Evolutionary conservation across 495 filamentous ascomycete genomes (phyloP), one percentile per base, ranked within the genome.

Genomic region (Tuber brumale): DNA sequence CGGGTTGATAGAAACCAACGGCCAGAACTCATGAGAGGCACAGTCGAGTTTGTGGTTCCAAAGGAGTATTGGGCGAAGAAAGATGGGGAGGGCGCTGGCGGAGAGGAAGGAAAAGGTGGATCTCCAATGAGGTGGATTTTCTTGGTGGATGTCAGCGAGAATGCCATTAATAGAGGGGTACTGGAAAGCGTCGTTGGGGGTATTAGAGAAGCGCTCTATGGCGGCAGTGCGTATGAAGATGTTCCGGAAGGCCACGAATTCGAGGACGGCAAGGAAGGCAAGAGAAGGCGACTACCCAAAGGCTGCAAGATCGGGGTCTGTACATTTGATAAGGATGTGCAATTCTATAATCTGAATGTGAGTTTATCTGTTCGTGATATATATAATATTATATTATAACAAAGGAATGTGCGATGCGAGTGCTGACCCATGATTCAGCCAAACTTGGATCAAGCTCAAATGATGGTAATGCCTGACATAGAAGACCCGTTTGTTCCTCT

Each of bases 391-490:
- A 10, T 7, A 7, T 0, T 42, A 42, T 42, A 14, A 16, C 37
- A 10, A 61, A 70, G 42, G 51, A 42, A 44, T 45, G 31, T 12
- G 46, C 31, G 27, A 42, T 51, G 46, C 69, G 69, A 75, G 73
- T 78, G 69, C 81, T 84, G 57, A 82, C 42, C 74, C 61, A 18
- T 75, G 77, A 72, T 69, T 27, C 78, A 93, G 92, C 85, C 93
- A 31, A 86, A 89, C 43, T 85, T 97, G 42, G 92, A 97, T 71
- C 90, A 93, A 85, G 93, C 95, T 8, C 95, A 99, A 81, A 97
- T 98, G 95, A 90, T 98, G 86, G 94, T 98, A 27, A 97, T 98
- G 94, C 92, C 95, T 16, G 95, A 99, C 82, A 89, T 99, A 74
- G 94, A 99, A 79, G 95, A 99, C 79, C 95, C 95, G 0, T 99